phyloP scores from a whole-genome alignment of 1,284 basidiomycete species.

The Meripilus lineatus region DNA sequence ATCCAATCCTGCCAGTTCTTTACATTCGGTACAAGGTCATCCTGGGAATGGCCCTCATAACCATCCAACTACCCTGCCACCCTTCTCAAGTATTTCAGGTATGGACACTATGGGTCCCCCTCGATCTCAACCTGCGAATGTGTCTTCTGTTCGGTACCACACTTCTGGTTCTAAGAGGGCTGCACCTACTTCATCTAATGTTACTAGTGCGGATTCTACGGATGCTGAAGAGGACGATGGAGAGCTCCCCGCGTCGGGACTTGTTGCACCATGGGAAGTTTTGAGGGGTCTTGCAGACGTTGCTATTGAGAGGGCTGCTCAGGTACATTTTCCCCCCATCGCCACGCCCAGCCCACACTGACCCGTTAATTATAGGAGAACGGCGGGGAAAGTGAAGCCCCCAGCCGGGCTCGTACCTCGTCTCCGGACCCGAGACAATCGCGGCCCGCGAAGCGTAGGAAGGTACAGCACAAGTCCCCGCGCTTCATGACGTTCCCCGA shows the following conservation, averaged over 20 bases:
- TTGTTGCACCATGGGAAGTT: slow-evolving; percentile 82
- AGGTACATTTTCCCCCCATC: slow-evolving; percentile 37
- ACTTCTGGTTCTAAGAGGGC: slow-evolving; percentile 50
- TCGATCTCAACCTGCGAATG: slow-evolving; percentile 41
- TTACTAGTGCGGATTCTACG: slow-evolving; percentile 71
- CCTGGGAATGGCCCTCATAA: slow-evolving; percentile 11
- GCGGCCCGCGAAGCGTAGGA: slow-evolving; percentile 67
- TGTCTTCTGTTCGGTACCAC: slow-evolving; percentile 58
- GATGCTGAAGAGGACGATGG: slow-evolving; percentile 71
- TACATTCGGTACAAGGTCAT: too few species aligned
- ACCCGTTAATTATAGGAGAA: slow-evolving; percentile 44
- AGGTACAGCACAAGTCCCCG: slow-evolving; percentile 52
- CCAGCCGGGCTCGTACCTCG: slow-evolving; percentile 66
- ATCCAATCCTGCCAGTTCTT: slow-evolving; percentile 12
- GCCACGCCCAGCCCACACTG: slow-evolving; percentile 2
- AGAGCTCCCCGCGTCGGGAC: slow-evolving; percentile 73
- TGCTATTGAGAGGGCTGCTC: slow-evolving; percentile 69
- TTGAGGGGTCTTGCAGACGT: slow-evolving; percentile 75
- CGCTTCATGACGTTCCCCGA: slow-evolving; percentile 60
- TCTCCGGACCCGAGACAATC: slow-evolving; percentile 56
- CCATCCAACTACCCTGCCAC: slow-evolving; percentile 54
- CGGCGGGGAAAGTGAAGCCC: slow-evolving; percentile 68
- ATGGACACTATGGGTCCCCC: slow-evolving; percentile 50
- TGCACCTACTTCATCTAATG: slow-evolving; percentile 54
- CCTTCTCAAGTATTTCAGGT: slow-evolving; percentile 60